Evolutionary conservation across 768 basidiomycete species (phyloP).

Genomic region (Panaeolus cyanescens): DNA sequence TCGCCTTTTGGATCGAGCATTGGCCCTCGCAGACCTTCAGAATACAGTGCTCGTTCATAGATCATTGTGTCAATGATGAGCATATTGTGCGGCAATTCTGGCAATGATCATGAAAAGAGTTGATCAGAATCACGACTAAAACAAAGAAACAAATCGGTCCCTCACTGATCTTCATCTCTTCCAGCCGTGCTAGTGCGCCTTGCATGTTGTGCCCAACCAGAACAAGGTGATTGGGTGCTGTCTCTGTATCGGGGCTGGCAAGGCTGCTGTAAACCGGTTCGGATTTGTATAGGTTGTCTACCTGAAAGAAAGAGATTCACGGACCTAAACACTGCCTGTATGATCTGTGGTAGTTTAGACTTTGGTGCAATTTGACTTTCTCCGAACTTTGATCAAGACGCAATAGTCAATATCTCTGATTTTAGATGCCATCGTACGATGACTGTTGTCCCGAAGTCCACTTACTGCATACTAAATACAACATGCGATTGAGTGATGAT

Average conservation of each 20-base stretch:
- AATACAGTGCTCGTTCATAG: slow-evolving; percentile 66
- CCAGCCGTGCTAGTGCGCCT: slow-evolving; percentile 60
- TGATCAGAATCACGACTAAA: background rate
- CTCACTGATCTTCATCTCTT: slow-evolving; percentile 83
- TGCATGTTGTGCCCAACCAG: slow-evolving; percentile 64
- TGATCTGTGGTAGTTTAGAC: slow-evolving; percentile 66
- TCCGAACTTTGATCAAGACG: slow-evolving; percentile 57
- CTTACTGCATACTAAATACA: slow-evolving; percentile 66
- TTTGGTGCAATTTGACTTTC: slow-evolving; percentile 73
- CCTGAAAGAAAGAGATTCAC: background rate
- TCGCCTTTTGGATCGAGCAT: slow-evolving; percentile 66
- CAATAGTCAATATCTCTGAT: slow-evolving; percentile 13
- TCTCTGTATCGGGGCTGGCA: slow-evolving; percentile 77
- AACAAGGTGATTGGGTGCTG: slow-evolving; percentile 66
- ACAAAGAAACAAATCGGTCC: slow-evolving; percentile 6
- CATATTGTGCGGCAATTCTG: slow-evolving; percentile 76
- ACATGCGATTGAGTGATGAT: slow-evolving; percentile 15
- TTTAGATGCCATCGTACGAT: background rate
- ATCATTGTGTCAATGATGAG: slow-evolving; percentile 65
- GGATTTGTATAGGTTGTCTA: background rate
- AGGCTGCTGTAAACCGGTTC: slow-evolving; percentile 55
- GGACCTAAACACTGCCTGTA: slow-evolving; percentile 75
- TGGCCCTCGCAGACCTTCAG: slow-evolving; percentile 52
- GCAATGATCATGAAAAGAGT: background rate
- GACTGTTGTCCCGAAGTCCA: slow-evolving; percentile 7